Base-by-base conservation (phyloP, 805 yeast genomes). In the Yamadazyma olivae region DNA sequence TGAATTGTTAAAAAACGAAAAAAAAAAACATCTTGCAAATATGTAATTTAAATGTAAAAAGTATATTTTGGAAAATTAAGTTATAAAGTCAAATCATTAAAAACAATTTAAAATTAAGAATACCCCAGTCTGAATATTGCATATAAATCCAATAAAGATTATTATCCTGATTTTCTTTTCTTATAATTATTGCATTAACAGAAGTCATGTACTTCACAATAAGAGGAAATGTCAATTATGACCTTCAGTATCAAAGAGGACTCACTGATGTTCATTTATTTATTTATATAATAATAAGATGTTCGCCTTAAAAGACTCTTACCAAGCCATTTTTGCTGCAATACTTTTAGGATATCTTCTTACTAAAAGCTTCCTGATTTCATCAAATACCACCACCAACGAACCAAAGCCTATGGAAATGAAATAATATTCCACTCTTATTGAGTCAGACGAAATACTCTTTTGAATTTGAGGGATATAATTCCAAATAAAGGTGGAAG, bases 371-470 rank as follows among this genome's bases (percentile, higher is more conserved):
- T 71, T 71, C 42, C 77, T 55, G 17, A 54, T 18, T 48, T 73
- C 79, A 41, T 73, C 79, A 40, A 57, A 58, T 3, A 46, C 24
- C 29, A 71, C 40, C 5, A 71, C 58, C 14, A 61, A 49, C 2
- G 50, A 17, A 14, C 75, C 77, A 45, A 73, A 64, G 0, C 70
- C 74, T 29, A 70, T 27, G 1, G 77, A 69, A 28, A 70, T 61
- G 44, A 73, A 66, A 47, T 62, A 72, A 47, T 63, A 65, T 42
- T 69, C 67, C 13, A 61, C 70, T 10, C 74, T 74, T 14, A 70
- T 65, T 17, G 48, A 48, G 2, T 56, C 54, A 3, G 73, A 57
- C 3, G 57, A 64, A 40, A 71, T 46, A 15, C 55, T 49, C 1
- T 39, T 40, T 33, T 66, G 65, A 32, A 70, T 51, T 34, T 61